Base-by-base conservation (phyloP, 345 rosid species). In the Bruguiera parviflora region DNA sequence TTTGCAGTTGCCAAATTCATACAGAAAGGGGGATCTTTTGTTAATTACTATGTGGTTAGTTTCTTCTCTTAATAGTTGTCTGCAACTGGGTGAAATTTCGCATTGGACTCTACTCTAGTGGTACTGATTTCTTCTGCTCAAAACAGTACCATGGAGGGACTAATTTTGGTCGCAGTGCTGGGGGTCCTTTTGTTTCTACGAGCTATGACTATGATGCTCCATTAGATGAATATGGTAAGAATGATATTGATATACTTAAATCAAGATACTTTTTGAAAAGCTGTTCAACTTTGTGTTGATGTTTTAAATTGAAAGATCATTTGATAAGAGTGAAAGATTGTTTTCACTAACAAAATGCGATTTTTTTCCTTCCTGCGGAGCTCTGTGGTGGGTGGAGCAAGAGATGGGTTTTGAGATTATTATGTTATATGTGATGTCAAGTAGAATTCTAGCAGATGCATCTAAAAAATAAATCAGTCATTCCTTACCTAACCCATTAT, bases 161-260 rank as follows among this genome's bases (percentile, higher is more conserved):
- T 67, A 96, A 92, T 81, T 96, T 96, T 57, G 98, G 98, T 62
- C 94, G 98, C 74, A 85, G 92, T 70, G 98, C 99, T 52, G 99
- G 98, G 68, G 99, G 99, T 71, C 98, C 98, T 37, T 96, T 96
- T 83, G 82, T 96, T 74, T 89, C 96, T 58, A 92, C 99, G 47
- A 96, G 99, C 83, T 96, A 96, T 47, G 99, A 96, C 71, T 96
- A 92, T 51, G 98, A 96, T 78, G 97, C 97, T 68, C 99, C 99
- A 4, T 71, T 96, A 37, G 99, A 96, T 65, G 99, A 96, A 84
- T 96, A 90, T 80, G 98, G 99, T 96, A 80, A 82, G 82, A 69
- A 32, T 24, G 52, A 11, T 19, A 53, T 13, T 29, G 28, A 27
- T 57, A n/a, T 60, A 32, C 47, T 60, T 61, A 51, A 57, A 55